Evolutionary conservation across 106 monocot species (phyloP).

Genomic region (Acorus gramineus): DNA sequence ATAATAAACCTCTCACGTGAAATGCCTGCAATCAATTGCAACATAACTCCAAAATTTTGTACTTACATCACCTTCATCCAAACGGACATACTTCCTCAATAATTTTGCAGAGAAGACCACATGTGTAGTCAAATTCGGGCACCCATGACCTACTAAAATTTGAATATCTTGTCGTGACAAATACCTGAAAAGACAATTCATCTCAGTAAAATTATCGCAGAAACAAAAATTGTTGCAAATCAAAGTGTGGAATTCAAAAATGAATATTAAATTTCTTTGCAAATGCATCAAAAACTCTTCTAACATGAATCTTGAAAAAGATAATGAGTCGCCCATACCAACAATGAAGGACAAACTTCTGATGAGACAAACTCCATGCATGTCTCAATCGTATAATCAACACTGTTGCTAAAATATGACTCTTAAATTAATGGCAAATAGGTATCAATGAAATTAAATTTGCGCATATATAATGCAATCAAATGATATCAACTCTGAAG

Average conservation of each 20-base stretch:
- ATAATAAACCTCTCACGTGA: no score
- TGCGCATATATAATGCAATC: no score
- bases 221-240: not conserved
- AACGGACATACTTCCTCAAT: conserved; percentile 80
- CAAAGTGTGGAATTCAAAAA: no score
- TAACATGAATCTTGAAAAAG: not conserved
- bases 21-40: not conserved
- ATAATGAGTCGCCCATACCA: not conserved
- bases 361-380: no score
- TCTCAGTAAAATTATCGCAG: no score
- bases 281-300: not conserved
- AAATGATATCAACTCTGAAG: no score
- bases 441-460: no score
- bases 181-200: conserved; percentile 33
- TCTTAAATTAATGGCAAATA: no score
- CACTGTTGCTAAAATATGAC: no score
- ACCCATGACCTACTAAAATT: conserved; percentile 78
- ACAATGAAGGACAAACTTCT: conserved; percentile 1
- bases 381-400: no score
- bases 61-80: conserved; percentile 98
- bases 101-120: conserved; percentile 88
- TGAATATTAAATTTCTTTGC: no score
- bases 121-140: conserved; percentile 77
- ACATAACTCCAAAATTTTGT: not conserved
- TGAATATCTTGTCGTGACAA: conserved; percentile 80